Base-by-base conservation (phyloP, 2,329 filamentous ascomycete species). In the Alternaria hordeiaustralica region DNA sequence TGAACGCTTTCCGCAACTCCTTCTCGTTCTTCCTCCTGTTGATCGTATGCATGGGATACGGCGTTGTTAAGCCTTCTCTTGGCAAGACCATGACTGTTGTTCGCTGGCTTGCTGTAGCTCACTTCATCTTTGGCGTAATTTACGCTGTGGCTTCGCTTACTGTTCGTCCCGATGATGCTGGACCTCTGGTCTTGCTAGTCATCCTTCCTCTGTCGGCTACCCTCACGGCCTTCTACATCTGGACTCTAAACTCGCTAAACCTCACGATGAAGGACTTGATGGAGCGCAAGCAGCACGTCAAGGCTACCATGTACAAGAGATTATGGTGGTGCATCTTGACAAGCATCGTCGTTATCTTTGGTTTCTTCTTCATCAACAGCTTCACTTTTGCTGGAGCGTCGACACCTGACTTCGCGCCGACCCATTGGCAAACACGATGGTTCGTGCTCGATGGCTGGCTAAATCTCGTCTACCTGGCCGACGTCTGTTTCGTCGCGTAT, bases 31-130 rank as follows among this genome's bases (percentile, higher is more conserved):
- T 99, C 85, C 85, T 99, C 54, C 87, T 99, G 9, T 89, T 99
- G 57, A 98, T 99, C 71, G 96, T 99, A 30, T 99, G 96, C 81
- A 99, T 99, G 96, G 96, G 96, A 30, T 99, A 99, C 74, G 96
- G 96, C 72, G 96, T 99, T 23, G 96, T 99, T 70, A 98, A 98
- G 82, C 92, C 91, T 3, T 93, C 91, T 3, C 87, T 99, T 5
- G 96, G 96, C 61, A 92, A 91, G 75, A 94, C 94, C 12, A 99
- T 99, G 96, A 89, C 95, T 69, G 95, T 92, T 74, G 94, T 97
- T 46, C 92, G 96, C 63, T 92, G 92, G 83, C 88, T 99, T 18
- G 96, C 96, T 15, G 90, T 94, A 66, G 92, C 91, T 3, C 96
- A 99, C 81, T 99, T 99, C 76, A 84, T 97, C 56, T 99, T 99